Evolutionary conservation across 208 protist species (phyloP).

Genomic region (Acanthamoeba triangularis): DNA sequence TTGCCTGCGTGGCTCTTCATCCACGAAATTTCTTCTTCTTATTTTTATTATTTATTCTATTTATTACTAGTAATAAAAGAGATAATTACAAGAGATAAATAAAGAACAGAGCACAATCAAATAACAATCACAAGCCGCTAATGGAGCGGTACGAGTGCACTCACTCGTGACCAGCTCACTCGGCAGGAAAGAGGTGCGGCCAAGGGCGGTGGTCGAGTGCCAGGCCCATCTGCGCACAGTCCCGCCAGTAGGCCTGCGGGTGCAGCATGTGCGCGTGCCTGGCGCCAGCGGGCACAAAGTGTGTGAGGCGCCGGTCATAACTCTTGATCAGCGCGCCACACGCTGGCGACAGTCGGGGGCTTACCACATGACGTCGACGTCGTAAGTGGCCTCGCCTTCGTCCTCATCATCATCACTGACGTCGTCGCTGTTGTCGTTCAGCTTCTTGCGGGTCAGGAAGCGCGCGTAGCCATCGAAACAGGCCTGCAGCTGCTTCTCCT

Average conservation of each 20-base stretch:
- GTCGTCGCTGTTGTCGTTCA: background rate
- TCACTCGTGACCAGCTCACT: too few species aligned
- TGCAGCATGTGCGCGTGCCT: background rate
- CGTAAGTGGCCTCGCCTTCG: background rate
- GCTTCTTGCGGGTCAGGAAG: constrained; percentile 14
- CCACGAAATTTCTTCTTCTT: too few species aligned
- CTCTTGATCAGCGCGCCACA: too few species aligned
- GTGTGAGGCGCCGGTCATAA: too few species aligned
- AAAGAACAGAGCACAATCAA: too few species aligned
- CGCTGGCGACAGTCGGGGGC: too few species aligned
- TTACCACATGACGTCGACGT: constrained; percentile 7
- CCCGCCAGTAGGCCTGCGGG: background rate
- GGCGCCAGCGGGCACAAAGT: too few species aligned
- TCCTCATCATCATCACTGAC: background rate
- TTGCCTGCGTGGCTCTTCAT: background rate
- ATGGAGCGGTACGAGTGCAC: too few species aligned
- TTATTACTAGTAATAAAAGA: too few species aligned
- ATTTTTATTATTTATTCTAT: too few species aligned
- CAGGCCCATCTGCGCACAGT: background rate
- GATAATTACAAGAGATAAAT: too few species aligned
- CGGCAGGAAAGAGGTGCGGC: background rate
- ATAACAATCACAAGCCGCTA: too few species aligned
- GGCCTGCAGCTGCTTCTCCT: constrained; percentile 2
- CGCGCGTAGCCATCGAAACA: constrained; percentile 95
- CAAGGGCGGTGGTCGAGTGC: background rate